Evolutionary conservation across 176 grass and related monocot genomes (phyloP).

Genomic region (Oryza officinalis): DNA sequence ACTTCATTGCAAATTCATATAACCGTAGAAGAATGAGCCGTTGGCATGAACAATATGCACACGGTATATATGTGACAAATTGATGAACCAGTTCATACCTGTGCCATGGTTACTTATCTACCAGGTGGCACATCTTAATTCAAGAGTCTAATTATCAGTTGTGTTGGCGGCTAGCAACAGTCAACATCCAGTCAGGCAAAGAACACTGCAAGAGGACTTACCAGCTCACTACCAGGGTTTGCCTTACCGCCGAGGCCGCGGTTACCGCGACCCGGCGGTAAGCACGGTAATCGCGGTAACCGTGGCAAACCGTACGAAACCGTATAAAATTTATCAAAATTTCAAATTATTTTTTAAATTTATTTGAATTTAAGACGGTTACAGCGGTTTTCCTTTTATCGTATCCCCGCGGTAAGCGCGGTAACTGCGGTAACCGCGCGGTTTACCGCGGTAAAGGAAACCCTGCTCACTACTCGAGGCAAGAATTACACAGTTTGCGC

Average conservation of each 20-base stretch:
- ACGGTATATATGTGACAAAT: neutral
- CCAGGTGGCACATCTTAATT: neutral
- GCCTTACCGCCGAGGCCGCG: no score
- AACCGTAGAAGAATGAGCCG: neutral
- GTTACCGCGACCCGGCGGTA: no score
- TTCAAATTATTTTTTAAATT: no score
- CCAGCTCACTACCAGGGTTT: neutral
- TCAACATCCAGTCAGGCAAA: conserved; percentile 1
- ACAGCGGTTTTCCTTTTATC: no score
- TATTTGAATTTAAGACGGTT: no score
- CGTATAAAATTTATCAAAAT: no score
- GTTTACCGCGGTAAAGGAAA: no score
- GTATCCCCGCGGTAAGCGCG: no score
- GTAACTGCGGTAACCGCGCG: no score
- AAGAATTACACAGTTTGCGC: conserved; percentile 14
- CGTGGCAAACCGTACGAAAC: no score
- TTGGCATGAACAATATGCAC: neutral
- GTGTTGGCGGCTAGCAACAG: neutral
- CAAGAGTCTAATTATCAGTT: neutral
- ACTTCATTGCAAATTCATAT: neutral
- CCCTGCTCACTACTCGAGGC: neutral
- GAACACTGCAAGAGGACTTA: conserved; percentile 22
- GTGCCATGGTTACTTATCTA: neutral
- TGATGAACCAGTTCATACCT: neutral
- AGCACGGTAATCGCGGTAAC: no score